Base-by-base conservation (phyloP, 2,329 filamentous ascomycete species). In the Verticillium nonalfalfae region DNA sequence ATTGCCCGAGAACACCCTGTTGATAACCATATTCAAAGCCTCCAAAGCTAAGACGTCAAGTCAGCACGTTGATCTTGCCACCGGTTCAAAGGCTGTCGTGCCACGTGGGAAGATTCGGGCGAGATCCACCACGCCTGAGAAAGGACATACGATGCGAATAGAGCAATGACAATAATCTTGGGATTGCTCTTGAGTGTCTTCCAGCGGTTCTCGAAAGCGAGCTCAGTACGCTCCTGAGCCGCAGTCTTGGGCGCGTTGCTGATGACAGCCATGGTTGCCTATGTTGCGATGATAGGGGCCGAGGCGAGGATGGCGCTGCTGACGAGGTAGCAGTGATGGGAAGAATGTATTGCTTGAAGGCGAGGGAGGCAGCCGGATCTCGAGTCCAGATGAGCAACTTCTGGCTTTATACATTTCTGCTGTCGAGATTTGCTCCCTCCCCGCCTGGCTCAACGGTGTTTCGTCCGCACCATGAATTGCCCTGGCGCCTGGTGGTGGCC, bases 21-120 rank as follows among this genome's bases (percentile, higher is more conserved):
- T 84, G 80, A 66, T 82, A 82, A 59, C 80, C 80, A 76, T 81
- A 82, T 62, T 79, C 76, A 56, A 82, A 78, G 26, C 80, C 80
- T 62, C 79, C 79, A 31, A 81, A 76, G 15, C 78, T 81, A 45
- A 56, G 14, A 15, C 21, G 4, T 2, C 13, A 52, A 18, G 26
- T 52, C 18, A 52, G 68, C 71, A 67, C 67, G 13, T n/a, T 14
- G 9, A 14, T 7, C 5, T 4, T 10, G 26, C 26, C 26, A 31
- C 26, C 26, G 26, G 26, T 4, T 5, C 26, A 31, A 31, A 31
- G 4, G 26, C 26, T 31, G 4, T 31, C 4, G 26, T 31, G 26
- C 26, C 26, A 31, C 26, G 26, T 4, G 26, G 3, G 26, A 31
- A 5, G 18, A n/a, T 34, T 3, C 26, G 13, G 26, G 5, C 18